Conservation (phyloP, 2,329 filamentous ascomycete species). For the Fusarium sp. region DNA sequence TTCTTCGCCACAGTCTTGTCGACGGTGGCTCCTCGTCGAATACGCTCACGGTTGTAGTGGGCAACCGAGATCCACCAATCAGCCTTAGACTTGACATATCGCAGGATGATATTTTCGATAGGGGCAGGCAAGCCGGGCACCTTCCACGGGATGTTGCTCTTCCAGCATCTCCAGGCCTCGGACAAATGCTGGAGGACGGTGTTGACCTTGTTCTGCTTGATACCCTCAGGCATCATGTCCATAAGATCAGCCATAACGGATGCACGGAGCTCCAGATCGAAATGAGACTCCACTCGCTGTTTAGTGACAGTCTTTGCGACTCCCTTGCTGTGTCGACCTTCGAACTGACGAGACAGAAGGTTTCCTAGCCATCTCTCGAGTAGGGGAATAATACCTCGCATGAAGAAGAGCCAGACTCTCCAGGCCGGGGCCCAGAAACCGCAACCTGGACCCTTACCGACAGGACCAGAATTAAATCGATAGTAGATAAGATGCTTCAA, state of each 20-base stretch:
- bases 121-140: constrained; percentile 95
- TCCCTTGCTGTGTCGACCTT: constrained; percentile 97
- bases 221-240: constrained; percentile 99
- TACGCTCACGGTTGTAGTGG: constrained; percentile 98
- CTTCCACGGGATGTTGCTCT: constrained; percentile 99
- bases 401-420: constrained; percentile 99
- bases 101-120: constrained; percentile 98
- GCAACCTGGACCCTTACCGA: constrained; percentile 96
- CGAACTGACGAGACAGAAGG: constrained; percentile 94
- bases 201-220: constrained; percentile 99
- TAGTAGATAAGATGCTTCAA: constrained; percentile 99
- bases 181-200: constrained; percentile 96
- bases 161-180: constrained; percentile 99
- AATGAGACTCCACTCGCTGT: constrained; percentile 98
- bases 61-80: constrained; percentile 99
- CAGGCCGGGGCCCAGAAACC: constrained; percentile 99
- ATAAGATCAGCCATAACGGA: constrained; percentile 99
- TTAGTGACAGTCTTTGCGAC: constrained; percentile 99
- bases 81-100: constrained; percentile 98
- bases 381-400: constrained; percentile 96
- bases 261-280: constrained; percentile 94
- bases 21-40: constrained; percentile 93
- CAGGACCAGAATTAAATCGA: constrained; percentile 95
- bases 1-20: constrained; percentile 99
- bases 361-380: constrained; percentile 98